phyloP scores from a whole-genome alignment of 1,284 basidiomycete genomes.

The Trichosporon ovoides region DNA sequence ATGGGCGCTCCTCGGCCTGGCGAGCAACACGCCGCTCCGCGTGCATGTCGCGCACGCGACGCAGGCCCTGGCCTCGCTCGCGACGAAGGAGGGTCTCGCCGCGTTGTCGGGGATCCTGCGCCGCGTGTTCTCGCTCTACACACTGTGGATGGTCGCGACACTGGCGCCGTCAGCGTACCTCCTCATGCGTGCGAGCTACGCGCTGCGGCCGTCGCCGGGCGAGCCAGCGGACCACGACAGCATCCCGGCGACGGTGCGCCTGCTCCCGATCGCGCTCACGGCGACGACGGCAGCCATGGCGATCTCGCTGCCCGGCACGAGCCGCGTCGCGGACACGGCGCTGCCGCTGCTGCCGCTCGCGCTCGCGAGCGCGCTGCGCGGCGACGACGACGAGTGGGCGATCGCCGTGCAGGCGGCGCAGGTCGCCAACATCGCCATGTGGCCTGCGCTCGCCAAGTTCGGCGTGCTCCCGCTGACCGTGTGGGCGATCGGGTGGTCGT shows the following conservation, averaged over 20 bases:
- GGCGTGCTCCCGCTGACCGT: background rate
- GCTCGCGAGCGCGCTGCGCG: conserved; percentile 14
- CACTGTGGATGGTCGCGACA: conserved; percentile 4
- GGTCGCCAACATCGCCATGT: conserved; percentile 14
- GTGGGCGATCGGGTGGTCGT: conserved; percentile 12
- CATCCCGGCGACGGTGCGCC: conserved; percentile 16
- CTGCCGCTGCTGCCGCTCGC: conserved; percentile 18
- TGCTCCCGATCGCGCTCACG: conserved; percentile 17
- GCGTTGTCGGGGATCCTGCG: background rate
- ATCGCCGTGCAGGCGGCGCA: conserved; percentile 20
- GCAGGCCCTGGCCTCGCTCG: background rate
- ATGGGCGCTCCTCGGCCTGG: conserved; percentile 1
- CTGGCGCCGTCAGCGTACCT: conserved; percentile 14
- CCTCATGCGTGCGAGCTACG: conserved; percentile 12
- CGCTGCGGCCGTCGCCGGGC: conserved; percentile 10
- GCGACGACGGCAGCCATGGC: conserved; percentile 12
- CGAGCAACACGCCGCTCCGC: conserved; percentile 12
- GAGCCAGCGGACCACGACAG: conserved; percentile 3
- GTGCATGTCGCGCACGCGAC: conserved; percentile 1
- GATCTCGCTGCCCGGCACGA: background rate
- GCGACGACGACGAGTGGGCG: conserved; percentile 25
- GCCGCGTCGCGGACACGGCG: conserved; percentile 10
- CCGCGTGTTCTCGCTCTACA: background rate
- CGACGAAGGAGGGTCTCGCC: background rate
- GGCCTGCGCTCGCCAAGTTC: conserved; percentile 8